Evolutionary conservation across 176 grass and related monocot species (phyloP).

Genomic region (Phoenix dactylifera): DNA sequence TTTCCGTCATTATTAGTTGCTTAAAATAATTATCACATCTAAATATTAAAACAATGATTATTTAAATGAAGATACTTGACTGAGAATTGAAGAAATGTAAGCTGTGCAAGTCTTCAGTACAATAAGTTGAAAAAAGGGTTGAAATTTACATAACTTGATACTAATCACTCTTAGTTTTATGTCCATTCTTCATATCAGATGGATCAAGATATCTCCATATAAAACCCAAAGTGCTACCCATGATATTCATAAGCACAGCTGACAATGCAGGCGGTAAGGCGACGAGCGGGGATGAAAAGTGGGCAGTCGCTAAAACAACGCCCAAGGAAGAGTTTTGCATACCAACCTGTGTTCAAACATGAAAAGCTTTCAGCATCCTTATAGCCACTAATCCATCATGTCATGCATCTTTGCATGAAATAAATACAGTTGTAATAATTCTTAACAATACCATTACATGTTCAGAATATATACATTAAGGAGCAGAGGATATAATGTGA

Average conservation of each 20-base stretch:
- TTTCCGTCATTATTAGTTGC: too few relatives aligned
- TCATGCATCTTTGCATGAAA: not conserved
- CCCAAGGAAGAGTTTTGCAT: constrained; percentile 82
- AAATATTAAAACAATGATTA: too few relatives aligned
- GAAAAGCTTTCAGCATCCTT: constrained; percentile 14
- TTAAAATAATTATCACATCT: too few relatives aligned
- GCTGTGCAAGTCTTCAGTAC: too few relatives aligned
- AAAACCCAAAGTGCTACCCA: constrained; percentile 66
- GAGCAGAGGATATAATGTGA: too few relatives aligned
- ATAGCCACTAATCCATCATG: not conserved
- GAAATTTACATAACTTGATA: too few relatives aligned
- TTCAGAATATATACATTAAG: too few relatives aligned
- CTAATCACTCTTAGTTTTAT: too few relatives aligned
- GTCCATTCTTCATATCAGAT: constrained; percentile 11
- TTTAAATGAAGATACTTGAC: too few relatives aligned
- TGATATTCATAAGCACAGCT: constrained; percentile 75
- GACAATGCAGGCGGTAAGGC: constrained; percentile 65
- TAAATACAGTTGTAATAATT: constrained; percentile 4
- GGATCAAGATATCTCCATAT: constrained; percentile 42
- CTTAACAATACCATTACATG: not conserved
- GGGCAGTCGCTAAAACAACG: constrained; percentile 60
- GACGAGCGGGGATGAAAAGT: constrained; percentile 66
- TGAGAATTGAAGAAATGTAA: too few relatives aligned
- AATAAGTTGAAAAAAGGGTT: too few relatives aligned
- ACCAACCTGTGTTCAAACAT: constrained; percentile 42